Evolutionary conservation across 2,329 filamentous ascomycete species (phyloP).

Genomic region (Teratosphaeria gauchensis): DNA sequence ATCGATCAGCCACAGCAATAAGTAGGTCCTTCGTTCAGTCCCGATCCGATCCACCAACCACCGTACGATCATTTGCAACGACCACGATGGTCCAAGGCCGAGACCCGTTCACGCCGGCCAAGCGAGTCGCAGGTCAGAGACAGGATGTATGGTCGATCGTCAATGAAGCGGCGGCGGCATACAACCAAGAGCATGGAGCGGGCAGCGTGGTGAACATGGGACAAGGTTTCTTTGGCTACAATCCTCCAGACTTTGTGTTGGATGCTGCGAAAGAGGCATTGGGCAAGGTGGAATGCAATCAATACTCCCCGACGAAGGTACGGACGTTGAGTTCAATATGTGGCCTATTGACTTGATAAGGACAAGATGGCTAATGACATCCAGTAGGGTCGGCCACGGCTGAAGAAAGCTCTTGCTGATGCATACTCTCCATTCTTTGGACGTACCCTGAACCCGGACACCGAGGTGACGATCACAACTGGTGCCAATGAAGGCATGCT

Average conservation of each 20-base stretch:
- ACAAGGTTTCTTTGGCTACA: slow-evolving; percentile 80
- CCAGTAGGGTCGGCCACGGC: slow-evolving; percentile 62
- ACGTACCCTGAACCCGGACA: slow-evolving; percentile 71
- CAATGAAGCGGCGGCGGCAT: slow-evolving; percentile 56
- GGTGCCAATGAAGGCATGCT: slow-evolving; percentile 90
- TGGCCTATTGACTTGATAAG: background rate
- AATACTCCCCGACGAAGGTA: slow-evolving; percentile 89
- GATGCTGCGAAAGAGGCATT: slow-evolving; percentile 85
- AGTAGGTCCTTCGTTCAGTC: background rate
- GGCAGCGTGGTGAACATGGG: slow-evolving; percentile 27
- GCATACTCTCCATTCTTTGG: slow-evolving; percentile 89
- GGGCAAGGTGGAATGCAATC: slow-evolving; percentile 90
- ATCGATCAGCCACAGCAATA: background rate
- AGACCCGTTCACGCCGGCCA: slow-evolving; percentile 38
- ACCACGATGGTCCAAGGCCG: background rate
- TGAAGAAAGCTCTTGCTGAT: slow-evolving; percentile 87
- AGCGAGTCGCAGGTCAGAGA: slow-evolving; percentile 43
- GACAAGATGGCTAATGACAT: slow-evolving; percentile 8
- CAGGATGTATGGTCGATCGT: slow-evolving; percentile 58
- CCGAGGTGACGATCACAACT: slow-evolving; percentile 89
- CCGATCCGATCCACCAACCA: background rate
- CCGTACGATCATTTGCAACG: background rate
- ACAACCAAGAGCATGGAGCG: slow-evolving; percentile 4
- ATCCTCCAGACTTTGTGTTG: slow-evolving; percentile 82
- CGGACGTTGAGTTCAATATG: background rate